Evolutionary conservation across 768 basidiomycete genomes (phyloP).

Genomic region (Rickenella mellea): DNA sequence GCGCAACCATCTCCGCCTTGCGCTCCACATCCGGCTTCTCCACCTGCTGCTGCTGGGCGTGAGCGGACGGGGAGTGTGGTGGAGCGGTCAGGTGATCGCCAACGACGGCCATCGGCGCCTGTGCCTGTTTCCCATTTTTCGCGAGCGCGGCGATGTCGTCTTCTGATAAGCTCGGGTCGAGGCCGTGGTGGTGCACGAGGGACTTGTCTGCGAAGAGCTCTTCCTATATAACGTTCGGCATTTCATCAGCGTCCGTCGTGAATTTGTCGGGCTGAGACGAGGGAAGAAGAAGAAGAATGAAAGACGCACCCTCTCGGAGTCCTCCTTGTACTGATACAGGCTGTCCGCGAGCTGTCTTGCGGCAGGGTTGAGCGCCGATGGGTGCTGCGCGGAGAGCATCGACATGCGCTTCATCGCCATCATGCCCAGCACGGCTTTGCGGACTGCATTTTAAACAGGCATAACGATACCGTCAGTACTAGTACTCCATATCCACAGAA

Average conservation of each 20-base stretch:
- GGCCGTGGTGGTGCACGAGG: conserved; percentile 38
- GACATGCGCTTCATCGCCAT: conserved; percentile 80
- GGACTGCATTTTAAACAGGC: conserved; percentile 44
- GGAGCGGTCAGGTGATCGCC: too few species aligned
- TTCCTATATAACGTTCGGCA: conserved; percentile 9
- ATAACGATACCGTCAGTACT: not conserved
- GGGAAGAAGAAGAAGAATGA: not conserved
- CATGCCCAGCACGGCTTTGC: conserved; percentile 79
- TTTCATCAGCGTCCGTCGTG: not conserved
- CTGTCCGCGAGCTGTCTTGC: conserved; percentile 46
- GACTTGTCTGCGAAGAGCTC: conserved; percentile 24
- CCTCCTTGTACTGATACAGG: conserved; percentile 65
- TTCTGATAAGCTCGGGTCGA: too few species aligned
- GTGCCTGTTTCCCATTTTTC: too few species aligned
- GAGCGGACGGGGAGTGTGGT: too few species aligned
- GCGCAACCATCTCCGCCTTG: too few species aligned
- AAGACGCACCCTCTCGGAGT: conserved; percentile 55
- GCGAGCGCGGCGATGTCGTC: too few species aligned
- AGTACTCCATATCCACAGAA: too few species aligned
- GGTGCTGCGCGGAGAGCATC: conserved; percentile 32
- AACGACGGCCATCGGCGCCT: too few species aligned
- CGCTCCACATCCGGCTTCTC: too few species aligned
- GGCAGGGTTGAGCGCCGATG: conserved; percentile 21
- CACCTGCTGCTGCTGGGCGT: too few species aligned
- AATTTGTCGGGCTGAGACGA: not conserved